Conservation (phyloP, 495 filamentous ascomycete species). For the Talaromyces stipitatus region DNA sequence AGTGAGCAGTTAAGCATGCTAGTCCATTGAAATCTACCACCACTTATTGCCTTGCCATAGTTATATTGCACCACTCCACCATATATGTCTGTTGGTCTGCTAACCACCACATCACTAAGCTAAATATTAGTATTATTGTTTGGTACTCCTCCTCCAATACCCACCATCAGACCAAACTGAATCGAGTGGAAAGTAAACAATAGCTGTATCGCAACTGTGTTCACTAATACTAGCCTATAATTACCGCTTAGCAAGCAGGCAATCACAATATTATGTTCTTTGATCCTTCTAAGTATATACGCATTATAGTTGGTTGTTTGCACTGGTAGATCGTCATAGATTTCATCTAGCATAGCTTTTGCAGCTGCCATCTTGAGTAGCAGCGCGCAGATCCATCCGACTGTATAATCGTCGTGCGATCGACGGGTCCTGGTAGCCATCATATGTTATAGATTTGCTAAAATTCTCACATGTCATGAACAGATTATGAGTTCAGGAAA, state of each 20-base stretch:
- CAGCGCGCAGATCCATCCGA: conserved; percentile 30
- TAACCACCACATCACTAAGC: conserved; percentile 36
- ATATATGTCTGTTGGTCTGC: conserved; percentile 13
- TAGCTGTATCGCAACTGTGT: conserved; percentile 20
- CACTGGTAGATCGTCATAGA: not conserved
- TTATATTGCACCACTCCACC: conserved; percentile 17
- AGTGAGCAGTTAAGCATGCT: conserved; percentile 14
- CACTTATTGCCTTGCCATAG: conserved; percentile 7
- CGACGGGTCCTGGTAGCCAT: no score
- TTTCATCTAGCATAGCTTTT: conserved; percentile 8
- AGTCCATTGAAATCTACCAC: conserved; percentile 14
- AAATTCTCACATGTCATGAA: no score
- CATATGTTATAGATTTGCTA: no score
- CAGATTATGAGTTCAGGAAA: no score
- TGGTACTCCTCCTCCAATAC: conserved; percentile 21
- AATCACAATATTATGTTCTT: conserved; percentile 21
- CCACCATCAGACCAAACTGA: conserved; percentile 31
- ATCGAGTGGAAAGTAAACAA: conserved; percentile 17
- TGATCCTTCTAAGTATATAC: conserved; percentile 15
- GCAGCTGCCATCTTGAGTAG: conserved; percentile 12
- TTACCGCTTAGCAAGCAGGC: conserved; percentile 17
- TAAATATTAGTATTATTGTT: conserved; percentile 16
- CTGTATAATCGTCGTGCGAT: conserved; percentile 14
- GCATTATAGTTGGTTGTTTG: conserved; percentile 7
- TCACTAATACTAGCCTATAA: conserved; percentile 19